Percentiles rank a stretch among this genome's conserved stretches.
These are phyloP conservation scores for Lachnellula suecica DNA, from an alignment of 2,329 filamentous ascomycete genomes.

Conservation along the genomic window DNA sequence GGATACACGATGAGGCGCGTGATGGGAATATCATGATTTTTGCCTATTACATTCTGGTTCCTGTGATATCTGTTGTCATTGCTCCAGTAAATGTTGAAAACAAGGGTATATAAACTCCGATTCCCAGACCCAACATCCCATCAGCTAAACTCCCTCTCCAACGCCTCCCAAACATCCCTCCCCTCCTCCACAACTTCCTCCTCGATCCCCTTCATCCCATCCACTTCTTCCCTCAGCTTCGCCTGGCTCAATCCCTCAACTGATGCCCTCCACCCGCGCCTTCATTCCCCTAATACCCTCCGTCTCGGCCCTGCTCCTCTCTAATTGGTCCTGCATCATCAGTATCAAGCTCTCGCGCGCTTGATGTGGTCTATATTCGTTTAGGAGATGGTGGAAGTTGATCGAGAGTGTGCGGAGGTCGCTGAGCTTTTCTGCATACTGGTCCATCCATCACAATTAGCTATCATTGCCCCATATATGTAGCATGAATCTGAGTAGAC, in stretches of 20 bases:
- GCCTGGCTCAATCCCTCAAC: conserved; percentile 66
- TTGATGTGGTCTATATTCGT: conserved; percentile 92
- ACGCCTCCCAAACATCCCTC: conserved; percentile 41
- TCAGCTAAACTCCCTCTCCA: conserved; percentile 42
- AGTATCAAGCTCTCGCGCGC: conserved; percentile 83
- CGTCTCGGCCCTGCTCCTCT: conserved; percentile 71
- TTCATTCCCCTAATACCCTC: conserved; percentile 64
- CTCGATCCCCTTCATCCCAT: background rate
- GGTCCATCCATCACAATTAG: conserved; percentile 11
- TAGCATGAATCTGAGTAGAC: conserved; percentile 31
- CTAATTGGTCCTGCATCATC: conserved; percentile 83
- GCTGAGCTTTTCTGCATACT: conserved; percentile 69
- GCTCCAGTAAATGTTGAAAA: too few relatives aligned
- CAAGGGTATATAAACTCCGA: too few relatives aligned
- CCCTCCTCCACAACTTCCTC: conserved; percentile 20
- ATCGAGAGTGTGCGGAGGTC: conserved; percentile 81
- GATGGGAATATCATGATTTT: background rate
- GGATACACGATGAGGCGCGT: background rate
- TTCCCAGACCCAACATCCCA: too few relatives aligned
- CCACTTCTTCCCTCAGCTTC: conserved; percentile 14
- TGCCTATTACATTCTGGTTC: background rate
- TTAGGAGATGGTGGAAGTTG: conserved; percentile 91
- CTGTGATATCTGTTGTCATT: too few relatives aligned
- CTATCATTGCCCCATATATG: conserved; percentile 14
- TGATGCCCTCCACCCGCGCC: conserved; percentile 70